These are phyloP conservation scores for Suillus alpinus DNA, from an alignment of 768 basidiomycete species.

Conservation along the genomic window DNA sequence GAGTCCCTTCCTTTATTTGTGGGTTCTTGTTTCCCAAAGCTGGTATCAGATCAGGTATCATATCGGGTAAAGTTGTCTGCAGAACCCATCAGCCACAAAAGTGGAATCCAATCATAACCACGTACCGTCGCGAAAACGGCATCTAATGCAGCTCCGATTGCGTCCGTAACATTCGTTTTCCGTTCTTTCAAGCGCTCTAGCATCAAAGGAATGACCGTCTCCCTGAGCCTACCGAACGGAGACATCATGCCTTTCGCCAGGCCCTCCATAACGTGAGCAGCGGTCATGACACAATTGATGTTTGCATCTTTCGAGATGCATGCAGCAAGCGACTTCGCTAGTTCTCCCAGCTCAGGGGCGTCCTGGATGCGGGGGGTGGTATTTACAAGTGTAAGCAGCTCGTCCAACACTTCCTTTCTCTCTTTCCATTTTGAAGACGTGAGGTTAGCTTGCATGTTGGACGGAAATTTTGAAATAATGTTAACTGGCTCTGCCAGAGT, in stretches of 20 bases:
- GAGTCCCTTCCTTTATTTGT: constrained; percentile 90
- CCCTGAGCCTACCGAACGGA: constrained; percentile 72
- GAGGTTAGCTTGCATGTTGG: constrained; percentile 68
- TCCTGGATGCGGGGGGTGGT: constrained; percentile 78
- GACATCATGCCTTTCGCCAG: constrained; percentile 79
- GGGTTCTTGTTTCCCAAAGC: constrained; percentile 90
- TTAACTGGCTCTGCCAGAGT: constrained; percentile 80
- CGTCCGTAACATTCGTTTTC: constrained; percentile 86
- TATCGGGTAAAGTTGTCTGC: constrained; percentile 77
- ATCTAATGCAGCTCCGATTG: constrained; percentile 84
- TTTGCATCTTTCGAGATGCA: constrained; percentile 90
- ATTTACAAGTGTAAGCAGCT: constrained; percentile 67
- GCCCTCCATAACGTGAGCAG: constrained; percentile 80
- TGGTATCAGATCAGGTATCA: constrained; percentile 77
- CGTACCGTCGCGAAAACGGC: constrained; percentile 82
- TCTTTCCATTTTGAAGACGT: constrained; percentile 98
- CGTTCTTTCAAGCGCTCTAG: constrained; percentile 92
- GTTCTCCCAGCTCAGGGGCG: constrained; percentile 69
- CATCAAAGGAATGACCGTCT: constrained; percentile 70
- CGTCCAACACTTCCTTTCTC: constrained; percentile 87
- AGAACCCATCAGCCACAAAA: constrained; percentile 9
- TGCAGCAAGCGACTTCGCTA: constrained; percentile 71
- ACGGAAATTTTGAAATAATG: constrained; percentile 71
- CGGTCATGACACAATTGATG: constrained; percentile 90
- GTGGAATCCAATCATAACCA: constrained; percentile 11